Conservation (phyloP, 2,329 filamentous ascomycete species). For the Leptographium procerum region DNA sequence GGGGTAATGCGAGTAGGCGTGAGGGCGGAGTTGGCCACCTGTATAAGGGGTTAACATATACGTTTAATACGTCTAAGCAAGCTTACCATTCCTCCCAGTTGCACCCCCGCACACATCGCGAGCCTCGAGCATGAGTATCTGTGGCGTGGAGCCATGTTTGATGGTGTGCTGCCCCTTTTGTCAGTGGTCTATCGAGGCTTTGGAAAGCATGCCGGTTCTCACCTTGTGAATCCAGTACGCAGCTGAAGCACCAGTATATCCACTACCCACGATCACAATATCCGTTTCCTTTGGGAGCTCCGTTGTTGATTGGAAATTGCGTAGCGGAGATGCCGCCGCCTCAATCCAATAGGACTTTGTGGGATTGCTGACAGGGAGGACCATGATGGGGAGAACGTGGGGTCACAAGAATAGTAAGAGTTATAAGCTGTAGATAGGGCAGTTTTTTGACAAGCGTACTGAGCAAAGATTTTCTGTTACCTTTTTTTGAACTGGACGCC, state of each 20-base stretch:
- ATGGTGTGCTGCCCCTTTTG: no score
- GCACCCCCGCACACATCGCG: constrained; percentile 55
- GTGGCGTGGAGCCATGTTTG: constrained; percentile 7
- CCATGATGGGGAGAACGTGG: background rate
- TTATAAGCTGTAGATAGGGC: no score
- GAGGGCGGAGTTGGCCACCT: constrained; percentile 3
- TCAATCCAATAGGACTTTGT: constrained; percentile 52
- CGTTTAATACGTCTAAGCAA: no score
- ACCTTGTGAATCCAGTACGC: constrained; percentile 29
- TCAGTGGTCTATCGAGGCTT: no score
- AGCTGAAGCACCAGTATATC: constrained; percentile 48
- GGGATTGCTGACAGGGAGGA: constrained; percentile 24
- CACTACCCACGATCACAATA: constrained; percentile 51
- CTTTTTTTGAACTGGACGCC: no score
- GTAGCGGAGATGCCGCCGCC: constrained; percentile 34
- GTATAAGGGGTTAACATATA: no score
- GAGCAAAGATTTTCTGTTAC: no score
- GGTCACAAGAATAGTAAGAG: no score
- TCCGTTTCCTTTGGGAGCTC: constrained; percentile 42
- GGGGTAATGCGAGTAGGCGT: constrained; percentile 2
- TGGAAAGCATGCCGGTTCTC: no score
- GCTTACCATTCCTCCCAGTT: constrained; percentile 47
- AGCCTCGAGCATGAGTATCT: constrained; percentile 52
- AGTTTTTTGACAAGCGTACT: no score
- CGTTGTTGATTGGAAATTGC: constrained; percentile 34